Conservation (phyloP, 306 rosid genomes). For the Alnus rubra region DNA sequence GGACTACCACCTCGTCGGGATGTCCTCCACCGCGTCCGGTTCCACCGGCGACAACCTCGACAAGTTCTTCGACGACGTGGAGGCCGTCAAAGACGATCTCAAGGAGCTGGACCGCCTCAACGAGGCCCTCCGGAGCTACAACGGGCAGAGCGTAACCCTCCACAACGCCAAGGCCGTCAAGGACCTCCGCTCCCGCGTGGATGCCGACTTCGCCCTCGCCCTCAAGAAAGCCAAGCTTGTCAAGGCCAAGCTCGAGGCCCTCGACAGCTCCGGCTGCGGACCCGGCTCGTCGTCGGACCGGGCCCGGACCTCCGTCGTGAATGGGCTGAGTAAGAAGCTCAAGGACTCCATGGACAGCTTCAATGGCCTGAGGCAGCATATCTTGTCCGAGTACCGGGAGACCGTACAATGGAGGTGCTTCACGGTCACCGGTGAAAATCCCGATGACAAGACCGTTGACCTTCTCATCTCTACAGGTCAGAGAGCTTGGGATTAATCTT, state of each 20-base stretch:
- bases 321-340: conserved; percentile 83
- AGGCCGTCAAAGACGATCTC: conserved; percentile 73
- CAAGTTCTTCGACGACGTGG: conserved; percentile 77
- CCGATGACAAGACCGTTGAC: conserved; percentile 86
- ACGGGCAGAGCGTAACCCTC: conserved; percentile 79
- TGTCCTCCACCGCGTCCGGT: conserved; percentile 25
- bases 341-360: conserved; percentile 83
- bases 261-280: conserved; percentile 89
- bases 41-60: conserved; percentile 52
- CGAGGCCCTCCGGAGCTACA: conserved; percentile 45
- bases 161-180: conserved; percentile 73
- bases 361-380: conserved; percentile 57
- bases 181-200: conserved; percentile 88
- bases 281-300: conserved; percentile 94
- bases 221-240: conserved; percentile 82
- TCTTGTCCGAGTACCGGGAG: conserved; percentile 77
- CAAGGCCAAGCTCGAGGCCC: conserved; percentile 70
- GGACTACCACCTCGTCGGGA: conserved; percentile 51
- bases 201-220: conserved; percentile 64
- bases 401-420: conserved; percentile 89
- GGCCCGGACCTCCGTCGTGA: conserved; percentile 77
- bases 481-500: neutral
- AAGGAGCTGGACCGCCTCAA: conserved; percentile 59
- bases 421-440: conserved; percentile 96
- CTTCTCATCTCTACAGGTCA: conserved; percentile 82